Evolutionary conservation across 805 yeast genomes (phyloP).

Genomic region (Candida parachauliodes): DNA sequence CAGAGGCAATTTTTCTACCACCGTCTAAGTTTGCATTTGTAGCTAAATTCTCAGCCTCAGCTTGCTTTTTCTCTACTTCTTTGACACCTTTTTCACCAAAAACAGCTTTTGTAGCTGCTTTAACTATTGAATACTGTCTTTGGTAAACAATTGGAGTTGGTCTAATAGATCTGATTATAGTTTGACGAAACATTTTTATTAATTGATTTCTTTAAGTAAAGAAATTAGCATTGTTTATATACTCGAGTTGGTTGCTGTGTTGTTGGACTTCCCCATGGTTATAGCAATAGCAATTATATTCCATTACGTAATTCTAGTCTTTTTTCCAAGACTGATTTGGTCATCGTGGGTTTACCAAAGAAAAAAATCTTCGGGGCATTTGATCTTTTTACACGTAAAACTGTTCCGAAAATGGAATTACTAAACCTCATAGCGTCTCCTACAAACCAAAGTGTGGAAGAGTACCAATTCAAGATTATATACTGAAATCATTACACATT

Average conservation of each 20-base stretch:
- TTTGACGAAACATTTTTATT: slow-evolving; percentile 8
- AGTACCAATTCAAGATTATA: too few relatives aligned
- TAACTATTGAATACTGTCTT: slow-evolving; percentile 23
- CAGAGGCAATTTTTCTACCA: slow-evolving; percentile 12
- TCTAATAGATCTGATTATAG: slow-evolving; percentile 6
- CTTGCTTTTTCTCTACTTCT: slow-evolving; percentile 6
- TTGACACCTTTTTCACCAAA: slow-evolving; percentile 8
- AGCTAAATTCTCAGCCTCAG: slow-evolving; percentile 10
- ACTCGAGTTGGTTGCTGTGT: neutral
- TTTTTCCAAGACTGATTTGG: too few relatives aligned
- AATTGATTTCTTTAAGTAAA: neutral
- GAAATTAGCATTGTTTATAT: neutral
- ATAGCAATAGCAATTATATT: slow-evolving; percentile 2
- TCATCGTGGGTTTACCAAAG: too few relatives aligned
- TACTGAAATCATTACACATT: too few relatives aligned
- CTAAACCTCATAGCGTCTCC: too few relatives aligned
- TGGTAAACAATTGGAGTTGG: neutral
- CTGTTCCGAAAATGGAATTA: too few relatives aligned
- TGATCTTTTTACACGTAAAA: too few relatives aligned
- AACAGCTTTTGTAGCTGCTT: slow-evolving; percentile 30
- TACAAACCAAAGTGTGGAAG: too few relatives aligned
- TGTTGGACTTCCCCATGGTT: neutral
- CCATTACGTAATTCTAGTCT: too few relatives aligned
- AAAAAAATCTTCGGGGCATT: too few relatives aligned
- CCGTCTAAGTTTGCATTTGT: slow-evolving; percentile 15